Evolutionary conservation across 148 eudicot species (phyloP).

Genomic region (Vaccinium corymbosum): DNA sequence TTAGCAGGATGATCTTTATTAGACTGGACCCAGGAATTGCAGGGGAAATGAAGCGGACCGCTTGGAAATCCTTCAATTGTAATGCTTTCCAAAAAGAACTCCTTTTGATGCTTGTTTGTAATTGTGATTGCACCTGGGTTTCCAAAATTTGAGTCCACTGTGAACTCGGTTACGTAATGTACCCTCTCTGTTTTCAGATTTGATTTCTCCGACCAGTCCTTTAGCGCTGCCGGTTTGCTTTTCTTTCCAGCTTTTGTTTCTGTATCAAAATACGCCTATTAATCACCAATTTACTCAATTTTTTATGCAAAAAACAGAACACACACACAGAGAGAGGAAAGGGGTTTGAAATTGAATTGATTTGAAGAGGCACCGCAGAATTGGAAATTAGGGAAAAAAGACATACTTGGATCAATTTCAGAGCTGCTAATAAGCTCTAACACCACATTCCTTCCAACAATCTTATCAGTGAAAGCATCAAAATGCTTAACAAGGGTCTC

Average conservation of each 20-base stretch:
- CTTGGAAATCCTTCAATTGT: constrained; percentile 81
- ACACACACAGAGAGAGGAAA: no score
- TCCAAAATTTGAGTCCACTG: constrained; percentile 78
- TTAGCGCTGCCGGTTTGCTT: constrained; percentile 59
- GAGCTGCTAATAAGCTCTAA: constrained; percentile 73
- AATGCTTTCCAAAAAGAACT: constrained; percentile 74
- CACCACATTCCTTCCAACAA: constrained; percentile 81
- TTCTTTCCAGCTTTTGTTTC: constrained; percentile 69
- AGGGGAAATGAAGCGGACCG: constrained; percentile 90
- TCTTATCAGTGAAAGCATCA: constrained; percentile 60
- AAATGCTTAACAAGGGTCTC: constrained; percentile 51
- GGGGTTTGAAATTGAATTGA: no score
- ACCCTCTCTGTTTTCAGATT: constrained; percentile 75
- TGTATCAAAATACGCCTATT: constrained; percentile 12
- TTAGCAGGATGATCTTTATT: constrained; percentile 58
- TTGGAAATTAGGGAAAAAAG: constrained; percentile 6
- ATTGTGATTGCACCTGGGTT: constrained; percentile 76
- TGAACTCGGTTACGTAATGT: constrained; percentile 71
- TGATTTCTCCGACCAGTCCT: constrained; percentile 91
- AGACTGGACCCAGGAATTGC: constrained; percentile 93
- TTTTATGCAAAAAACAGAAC: not conserved
- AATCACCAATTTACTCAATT: not conserved
- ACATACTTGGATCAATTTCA: constrained; percentile 74
- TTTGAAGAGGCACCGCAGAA: no score
- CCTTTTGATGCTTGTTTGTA: constrained; percentile 76